Evolutionary conservation across 2,329 filamentous ascomycete genomes (phyloP).

Genomic region (Aspergillus candidus): DNA sequence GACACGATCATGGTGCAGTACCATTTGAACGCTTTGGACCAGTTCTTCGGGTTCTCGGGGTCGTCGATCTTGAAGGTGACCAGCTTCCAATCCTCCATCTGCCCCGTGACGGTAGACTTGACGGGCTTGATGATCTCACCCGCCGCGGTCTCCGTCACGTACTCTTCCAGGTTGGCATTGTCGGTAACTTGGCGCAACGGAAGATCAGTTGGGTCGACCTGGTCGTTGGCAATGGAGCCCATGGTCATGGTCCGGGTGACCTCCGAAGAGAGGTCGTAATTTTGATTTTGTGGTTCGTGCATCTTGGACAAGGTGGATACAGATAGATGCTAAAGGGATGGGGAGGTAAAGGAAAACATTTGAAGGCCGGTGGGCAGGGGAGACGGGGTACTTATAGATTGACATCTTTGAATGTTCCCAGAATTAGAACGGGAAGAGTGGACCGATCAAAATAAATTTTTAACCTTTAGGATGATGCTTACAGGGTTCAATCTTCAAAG

Average conservation of each 20-base stretch:
- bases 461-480: no score
- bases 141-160: conserved; percentile 53
- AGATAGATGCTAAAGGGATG: neutral
- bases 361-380: no score
- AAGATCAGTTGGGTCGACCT: conserved; percentile 49
- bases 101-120: conserved; percentile 50
- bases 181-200: conserved; percentile 60
- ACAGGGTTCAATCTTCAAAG: no score
- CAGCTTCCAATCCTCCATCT: conserved; percentile 53
- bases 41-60: conserved; percentile 78
- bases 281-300: conserved; percentile 6
- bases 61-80: conserved; percentile 68
- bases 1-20: conserved; percentile 81
- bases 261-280: conserved; percentile 7
- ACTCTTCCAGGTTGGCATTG: conserved; percentile 60
- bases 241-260: conserved; percentile 23
- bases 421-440: no score
- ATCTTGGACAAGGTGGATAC: conserved; percentile 7
- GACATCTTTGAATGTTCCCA: neutral
- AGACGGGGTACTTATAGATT: conserved; percentile 2
- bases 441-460: no score
- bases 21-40: conserved; percentile 73
- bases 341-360: no score
- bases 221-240: conserved; percentile 11
- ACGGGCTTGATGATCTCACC: conserved; percentile 57